These are phyloP conservation scores for Phytophthora multivora DNA, from an alignment of 352 stramenopile species.

Conservation along the genomic window DNA sequence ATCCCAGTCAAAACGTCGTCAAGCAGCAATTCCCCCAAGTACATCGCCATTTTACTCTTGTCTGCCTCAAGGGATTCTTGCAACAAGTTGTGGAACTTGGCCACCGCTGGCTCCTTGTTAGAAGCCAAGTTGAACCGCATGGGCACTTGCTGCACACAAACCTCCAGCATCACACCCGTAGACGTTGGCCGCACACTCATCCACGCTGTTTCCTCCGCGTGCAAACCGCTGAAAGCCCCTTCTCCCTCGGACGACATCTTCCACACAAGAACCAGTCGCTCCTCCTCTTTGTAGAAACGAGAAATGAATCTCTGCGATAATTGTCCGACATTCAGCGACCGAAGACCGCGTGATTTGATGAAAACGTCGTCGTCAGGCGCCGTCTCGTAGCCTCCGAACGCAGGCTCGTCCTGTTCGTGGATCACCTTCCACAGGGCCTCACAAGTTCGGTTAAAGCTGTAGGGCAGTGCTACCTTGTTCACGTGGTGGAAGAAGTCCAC, in stretches of 20 bases:
- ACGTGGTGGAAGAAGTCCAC: not conserved
- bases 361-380: not conserved
- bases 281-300: not conserved
- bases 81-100: no score
- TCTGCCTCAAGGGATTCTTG: no score
- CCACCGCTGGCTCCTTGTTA: no score
- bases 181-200: not conserved
- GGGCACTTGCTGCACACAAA: not conserved
- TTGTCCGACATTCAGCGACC: not conserved
- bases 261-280: not conserved
- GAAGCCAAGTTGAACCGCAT: not conserved
- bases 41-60: no score
- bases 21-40: no score
- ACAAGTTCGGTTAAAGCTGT: not conserved
- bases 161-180: not conserved
- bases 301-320: not conserved
- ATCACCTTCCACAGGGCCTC: not conserved
- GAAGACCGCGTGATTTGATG: not conserved
- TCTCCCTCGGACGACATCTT: not conserved
- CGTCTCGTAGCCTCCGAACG: not conserved
- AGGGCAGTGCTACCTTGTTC: not conserved
- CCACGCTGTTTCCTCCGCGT: not conserved
- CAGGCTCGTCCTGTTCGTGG: not conserved
- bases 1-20: no score
- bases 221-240: not conserved